Base-by-base conservation (phyloP, 1,139 yeast genomes). In the Protomyces inundatus region DNA sequence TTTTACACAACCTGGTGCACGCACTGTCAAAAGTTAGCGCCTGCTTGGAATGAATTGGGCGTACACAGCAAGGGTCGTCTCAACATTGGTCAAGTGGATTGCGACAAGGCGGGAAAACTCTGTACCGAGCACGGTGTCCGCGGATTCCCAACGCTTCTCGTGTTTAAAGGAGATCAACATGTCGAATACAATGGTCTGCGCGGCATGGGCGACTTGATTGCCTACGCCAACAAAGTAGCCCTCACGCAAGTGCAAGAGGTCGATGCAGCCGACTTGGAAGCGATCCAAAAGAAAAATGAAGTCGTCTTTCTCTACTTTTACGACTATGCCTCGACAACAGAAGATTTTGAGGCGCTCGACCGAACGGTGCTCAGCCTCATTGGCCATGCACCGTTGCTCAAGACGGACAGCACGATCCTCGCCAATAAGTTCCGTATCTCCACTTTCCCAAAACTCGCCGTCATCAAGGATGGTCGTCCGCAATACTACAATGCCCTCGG, bases 21-120 rank as follows among this genome's bases (percentile, higher is more conserved):
- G 10, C 77, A 76, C 68, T 77, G 80, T 67, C 67, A 65, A 30
- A 70, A 70, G n/a, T 70, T 76, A 71, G 73, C 70, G 9, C 74
- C 77, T 4, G 75, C 74, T 14, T 78, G 79, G 79, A 68, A 67
- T 12, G 72, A 74, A 60, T 67, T 77, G 64, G 79, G 80, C 4
- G 65, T 62, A 12, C 61, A 68, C 55, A 68, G 73, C 65, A 68
- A 71, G 61, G 75, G 75, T 33, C 63, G 66, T 60, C 68, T 78
- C 58, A 76, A 77, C 60, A 72, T 78, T 23, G 81, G 78, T 5
- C 77, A 76, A 40, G 75, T 78, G 54, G 75, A 78, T 69, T 78
- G 81, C 63, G 77, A 76, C 54, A 70, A 66, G 33, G 70, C 75
- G 54, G 59, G 67, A 14, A 66, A 70, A 40, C 67, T 77, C 12